phyloP scores from a whole-genome alignment of 2,329 filamentous ascomycete species.

The Colletotrichum horii region DNA sequence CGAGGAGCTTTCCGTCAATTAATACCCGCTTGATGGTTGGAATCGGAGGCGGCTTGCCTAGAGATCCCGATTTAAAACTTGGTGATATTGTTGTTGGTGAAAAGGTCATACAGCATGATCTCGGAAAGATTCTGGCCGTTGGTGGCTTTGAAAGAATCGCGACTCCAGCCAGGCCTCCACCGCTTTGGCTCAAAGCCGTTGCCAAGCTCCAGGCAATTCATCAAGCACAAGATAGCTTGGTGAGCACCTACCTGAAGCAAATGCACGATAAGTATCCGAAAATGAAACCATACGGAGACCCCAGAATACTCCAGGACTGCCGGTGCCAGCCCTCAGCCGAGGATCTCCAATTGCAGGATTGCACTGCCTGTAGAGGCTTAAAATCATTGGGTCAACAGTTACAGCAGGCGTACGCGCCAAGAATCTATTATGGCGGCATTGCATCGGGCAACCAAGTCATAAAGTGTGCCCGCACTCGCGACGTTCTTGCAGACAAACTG shows the following conservation, averaged over 20 bases:
- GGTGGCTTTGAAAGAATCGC: slow-evolving; percentile 8
- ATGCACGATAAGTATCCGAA: neutral
- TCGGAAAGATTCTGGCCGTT: slow-evolving; percentile 23
- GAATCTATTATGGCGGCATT: no score
- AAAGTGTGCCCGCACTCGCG: no score
- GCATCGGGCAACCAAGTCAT: no score
- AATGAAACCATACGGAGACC: no score
- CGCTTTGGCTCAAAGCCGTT: neutral
- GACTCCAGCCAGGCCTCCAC: rapidly evolving
- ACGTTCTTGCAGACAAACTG: no score
- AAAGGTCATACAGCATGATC: slow-evolving; percentile 29
- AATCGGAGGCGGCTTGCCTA: slow-evolving; percentile 26
- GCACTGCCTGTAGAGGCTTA: no score
- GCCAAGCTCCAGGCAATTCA: slow-evolving; percentile 13
- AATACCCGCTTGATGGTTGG: slow-evolving; percentile 26
- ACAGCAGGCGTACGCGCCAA: no score
- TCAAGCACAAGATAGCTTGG: neutral
- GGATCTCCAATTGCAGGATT: no score
- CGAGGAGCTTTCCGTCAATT: slow-evolving; percentile 15
- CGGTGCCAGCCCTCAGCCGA: no score
- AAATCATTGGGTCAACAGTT: no score
- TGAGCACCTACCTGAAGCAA: neutral
- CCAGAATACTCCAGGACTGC: no score
- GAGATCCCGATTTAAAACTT: slow-evolving; percentile 25
- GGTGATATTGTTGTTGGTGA: slow-evolving; percentile 31